Percentiles rank a stretch among this genome's conserved stretches.
These are phyloP conservation scores for Penstemon newberryi DNA, from an alignment of 257 asterid species.

Conservation along the genomic window DNA sequence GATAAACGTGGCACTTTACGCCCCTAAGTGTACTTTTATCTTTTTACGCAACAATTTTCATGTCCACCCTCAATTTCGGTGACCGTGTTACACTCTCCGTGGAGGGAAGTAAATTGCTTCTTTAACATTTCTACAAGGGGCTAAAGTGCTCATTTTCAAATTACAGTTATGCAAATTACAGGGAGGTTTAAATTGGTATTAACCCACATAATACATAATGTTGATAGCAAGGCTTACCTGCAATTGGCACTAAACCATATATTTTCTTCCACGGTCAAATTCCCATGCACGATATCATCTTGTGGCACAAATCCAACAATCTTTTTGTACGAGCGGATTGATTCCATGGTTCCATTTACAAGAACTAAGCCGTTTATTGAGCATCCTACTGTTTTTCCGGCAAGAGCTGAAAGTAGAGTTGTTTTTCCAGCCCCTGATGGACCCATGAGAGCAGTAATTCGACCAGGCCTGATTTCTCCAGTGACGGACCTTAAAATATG, in stretches of 20 bases:
- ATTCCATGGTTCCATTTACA: constrained; percentile 59
- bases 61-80: no score
- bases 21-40: no score
- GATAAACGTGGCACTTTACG: no score
- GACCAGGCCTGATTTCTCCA: constrained; percentile 78
- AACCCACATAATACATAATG: neutral
- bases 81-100: no score
- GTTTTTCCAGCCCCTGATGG: constrained; percentile 97
- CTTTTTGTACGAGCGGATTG: constrained; percentile 71
- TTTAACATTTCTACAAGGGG: no score
- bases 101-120: no score
- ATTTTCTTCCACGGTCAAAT: constrained; percentile 91
- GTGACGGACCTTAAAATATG: constrained; percentile 68
- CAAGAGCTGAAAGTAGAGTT: constrained; percentile 81
- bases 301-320: constrained; percentile 65
- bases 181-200: no score
- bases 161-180: no score
- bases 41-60: no score
- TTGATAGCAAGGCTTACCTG: constrained; percentile 46
- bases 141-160: no score
- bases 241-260: constrained; percentile 92
- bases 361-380: constrained; percentile 57
- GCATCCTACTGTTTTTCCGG: constrained; percentile 87
- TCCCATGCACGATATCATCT: constrained; percentile 58
- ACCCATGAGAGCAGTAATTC: constrained; percentile 93